Evolutionary conservation across 1,284 basidiomycete genomes (phyloP).

Genomic region (Volvariella volvacea): DNA sequence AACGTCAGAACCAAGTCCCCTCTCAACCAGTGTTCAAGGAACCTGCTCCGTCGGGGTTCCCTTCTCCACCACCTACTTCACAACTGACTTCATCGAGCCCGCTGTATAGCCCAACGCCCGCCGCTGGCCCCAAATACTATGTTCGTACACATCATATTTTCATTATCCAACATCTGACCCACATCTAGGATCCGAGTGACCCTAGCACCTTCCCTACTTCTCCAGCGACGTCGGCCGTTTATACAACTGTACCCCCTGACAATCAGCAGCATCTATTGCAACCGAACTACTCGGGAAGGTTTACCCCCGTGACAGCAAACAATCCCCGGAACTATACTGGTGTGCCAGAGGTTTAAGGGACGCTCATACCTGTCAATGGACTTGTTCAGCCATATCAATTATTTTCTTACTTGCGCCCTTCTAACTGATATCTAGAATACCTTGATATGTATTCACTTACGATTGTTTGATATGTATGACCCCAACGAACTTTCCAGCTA

Average conservation of each 20-base stretch:
- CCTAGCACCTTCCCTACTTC: constrained; percentile 34
- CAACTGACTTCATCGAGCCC: neutral
- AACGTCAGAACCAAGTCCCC: neutral
- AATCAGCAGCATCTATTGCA: no score
- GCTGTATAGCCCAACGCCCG: neutral
- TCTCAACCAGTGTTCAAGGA: neutral
- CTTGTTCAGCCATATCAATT: no score
- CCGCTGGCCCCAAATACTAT: neutral
- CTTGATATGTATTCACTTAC: no score
- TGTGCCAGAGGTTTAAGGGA: constrained; percentile 12
- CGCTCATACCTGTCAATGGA: neutral
- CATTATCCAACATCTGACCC: neutral
- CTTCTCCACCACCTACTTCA: neutral
- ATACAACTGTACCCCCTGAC: neutral
- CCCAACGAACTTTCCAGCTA: no score
- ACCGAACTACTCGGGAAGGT: no score
- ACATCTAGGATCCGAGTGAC: constrained; percentile 33
- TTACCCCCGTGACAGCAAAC: neutral
- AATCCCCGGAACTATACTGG: constrained; percentile 10
- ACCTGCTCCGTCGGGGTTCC: neutral
- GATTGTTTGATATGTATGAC: no score
- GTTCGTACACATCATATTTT: no score
- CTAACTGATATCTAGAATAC: no score
- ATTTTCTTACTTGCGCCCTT: no score
- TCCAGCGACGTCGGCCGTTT: constrained; percentile 6